Percentiles rank a stretch among this genome's conserved stretches.
phyloP scores from a whole-genome alignment of 1,139 yeast species.

The Scheffersomyces titani region DNA sequence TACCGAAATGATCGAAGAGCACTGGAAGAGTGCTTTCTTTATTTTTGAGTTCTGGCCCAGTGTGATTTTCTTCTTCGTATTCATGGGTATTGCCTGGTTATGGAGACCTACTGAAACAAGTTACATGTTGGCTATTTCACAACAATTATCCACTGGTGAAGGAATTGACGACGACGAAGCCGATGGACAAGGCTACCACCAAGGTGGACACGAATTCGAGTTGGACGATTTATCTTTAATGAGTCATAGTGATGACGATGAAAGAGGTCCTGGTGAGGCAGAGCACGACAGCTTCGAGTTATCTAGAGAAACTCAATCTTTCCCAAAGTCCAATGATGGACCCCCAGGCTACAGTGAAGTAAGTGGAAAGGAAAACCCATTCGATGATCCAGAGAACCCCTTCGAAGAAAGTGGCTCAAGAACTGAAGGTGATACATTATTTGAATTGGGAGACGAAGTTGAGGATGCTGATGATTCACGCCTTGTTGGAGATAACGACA shows the following conservation, averaged over 20 bases:
- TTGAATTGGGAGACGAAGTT: constrained; percentile 40
- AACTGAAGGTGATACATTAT: constrained; percentile 24
- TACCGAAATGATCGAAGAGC: constrained; percentile 75
- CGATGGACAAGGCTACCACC: constrained; percentile 29
- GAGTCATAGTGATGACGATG: constrained; percentile 49
- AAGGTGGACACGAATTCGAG: constrained; percentile 61
- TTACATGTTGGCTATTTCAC: constrained; percentile 91
- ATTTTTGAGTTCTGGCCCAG: constrained; percentile 95
- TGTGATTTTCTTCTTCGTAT: constrained; percentile 79
- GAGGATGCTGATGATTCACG: constrained; percentile 26
- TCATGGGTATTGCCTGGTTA: constrained; percentile 80
- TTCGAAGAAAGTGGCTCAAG: constrained; percentile 5
- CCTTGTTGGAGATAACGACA: constrained; percentile 26
- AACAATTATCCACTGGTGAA: constrained; percentile 81
- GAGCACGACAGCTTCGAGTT: constrained; percentile 41
- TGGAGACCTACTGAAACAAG: constrained; percentile 99
- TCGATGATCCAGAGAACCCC: constrained; percentile 6
- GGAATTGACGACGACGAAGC: constrained; percentile 60
- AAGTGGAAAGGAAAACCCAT: constrained; percentile 8
- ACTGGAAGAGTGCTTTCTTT: constrained; percentile 93
- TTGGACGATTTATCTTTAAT: constrained; percentile 71
- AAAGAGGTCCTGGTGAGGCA: constrained; percentile 6
- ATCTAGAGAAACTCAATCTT: constrained; percentile 17
- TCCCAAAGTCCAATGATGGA: constrained; percentile 10
- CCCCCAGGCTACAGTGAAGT: constrained; percentile 31